Base-by-base conservation (phyloP, 257 asterid species). In the Capsicum chinense region DNA sequence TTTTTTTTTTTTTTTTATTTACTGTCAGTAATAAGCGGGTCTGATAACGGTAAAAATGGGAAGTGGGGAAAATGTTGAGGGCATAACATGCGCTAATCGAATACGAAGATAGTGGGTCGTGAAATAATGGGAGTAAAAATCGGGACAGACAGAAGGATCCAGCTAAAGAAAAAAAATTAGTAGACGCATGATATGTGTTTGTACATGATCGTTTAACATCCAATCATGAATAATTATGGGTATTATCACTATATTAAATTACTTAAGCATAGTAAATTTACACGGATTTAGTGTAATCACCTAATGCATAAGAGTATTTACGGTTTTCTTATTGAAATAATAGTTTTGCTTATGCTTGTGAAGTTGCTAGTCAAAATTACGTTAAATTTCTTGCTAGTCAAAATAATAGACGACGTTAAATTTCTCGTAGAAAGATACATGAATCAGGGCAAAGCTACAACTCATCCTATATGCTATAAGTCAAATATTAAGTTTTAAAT, bases 31-130 rank as follows among this genome's bases (percentile, higher is more conserved):
- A 81, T 19, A 5, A 6, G 2, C 64, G 79, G 81, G 66, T 82
- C 79, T 67, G 56, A 10, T 3, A 6, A 67, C 44, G 3, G 85
- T 82, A 78, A 78, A 78, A 52, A 17, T 16, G 84, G 7, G 35
- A 9, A 62, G 48, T 7, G 71, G 47, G 15, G 14, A 15, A 16
- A 47, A 58, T 6, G 26, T 81, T 78, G 37, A 19, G 84, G 84
- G 60, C 44, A 66, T 66, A 33, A 33, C 44, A 48, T 63, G 6
- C 48, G 62, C 62, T 33, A 44, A 17, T 47, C 16, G 80, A 66
- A 66, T 67, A 35, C 84, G 67, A 66, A 66, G 16, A 15, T 81
- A 79, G 52, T 63, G 84, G 76, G 79, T 21, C 50, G 14, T 3
- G 9, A 26, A 76, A 76, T 54, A 78, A 54, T 17, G 16, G 6